Evolutionary conservation across 2,329 filamentous ascomycete species (phyloP).

Genomic region (Penicillium frequentans): DNA sequence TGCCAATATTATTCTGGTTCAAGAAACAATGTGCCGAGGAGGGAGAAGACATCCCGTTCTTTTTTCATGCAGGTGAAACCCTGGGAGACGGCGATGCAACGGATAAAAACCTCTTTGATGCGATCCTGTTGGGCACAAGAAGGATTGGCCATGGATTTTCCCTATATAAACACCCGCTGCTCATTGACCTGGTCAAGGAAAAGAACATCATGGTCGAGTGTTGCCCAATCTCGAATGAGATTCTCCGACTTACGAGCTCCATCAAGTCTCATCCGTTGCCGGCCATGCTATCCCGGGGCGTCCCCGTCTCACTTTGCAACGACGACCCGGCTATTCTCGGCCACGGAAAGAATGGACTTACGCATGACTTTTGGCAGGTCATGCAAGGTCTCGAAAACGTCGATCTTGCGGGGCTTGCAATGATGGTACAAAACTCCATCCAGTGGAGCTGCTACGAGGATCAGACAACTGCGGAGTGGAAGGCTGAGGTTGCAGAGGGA

Average conservation of each 20-base stretch:
- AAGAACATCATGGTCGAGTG: conserved; percentile 85
- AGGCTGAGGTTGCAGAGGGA: conserved; percentile 69
- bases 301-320: conserved; percentile 81
- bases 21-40: conserved; percentile 77
- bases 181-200: conserved; percentile 85
- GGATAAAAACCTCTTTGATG: conserved; percentile 86
- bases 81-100: conserved; percentile 74
- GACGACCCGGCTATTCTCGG: conserved; percentile 89
- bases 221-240: conserved; percentile 89
- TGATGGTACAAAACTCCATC: conserved; percentile 88
- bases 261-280: conserved; percentile 79
- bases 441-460: conserved; percentile 89
- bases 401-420: conserved; percentile 80
- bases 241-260: conserved; percentile 73
- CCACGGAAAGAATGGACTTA: conserved; percentile 77
- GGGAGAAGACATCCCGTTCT: conserved; percentile 82
- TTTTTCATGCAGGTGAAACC: conserved; percentile 91
- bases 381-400: conserved; percentile 90
- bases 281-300: conserved; percentile 78
- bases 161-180: conserved; percentile 85
- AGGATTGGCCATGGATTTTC: conserved; percentile 89
- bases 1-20: conserved; percentile 92
- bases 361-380: conserved; percentile 92
- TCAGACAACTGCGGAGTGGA: conserved; percentile 68
- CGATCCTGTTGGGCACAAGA: conserved; percentile 79